Evolutionary conservation across 1,284 basidiomycete genomes (phyloP).

Genomic region (Lentinula novae-zelandiae): DNA sequence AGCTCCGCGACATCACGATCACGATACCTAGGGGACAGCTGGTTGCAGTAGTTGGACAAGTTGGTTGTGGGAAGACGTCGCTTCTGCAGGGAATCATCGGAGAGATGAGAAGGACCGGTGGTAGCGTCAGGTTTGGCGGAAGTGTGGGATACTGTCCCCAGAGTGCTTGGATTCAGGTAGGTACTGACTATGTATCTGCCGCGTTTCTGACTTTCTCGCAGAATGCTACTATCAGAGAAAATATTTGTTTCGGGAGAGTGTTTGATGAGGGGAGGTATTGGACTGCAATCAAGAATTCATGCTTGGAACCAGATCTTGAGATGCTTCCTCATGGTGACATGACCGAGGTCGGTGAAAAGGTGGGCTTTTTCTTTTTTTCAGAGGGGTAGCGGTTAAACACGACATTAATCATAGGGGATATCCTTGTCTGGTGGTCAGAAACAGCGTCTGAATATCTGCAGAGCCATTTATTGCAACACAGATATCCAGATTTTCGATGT

Average conservation of each 20-base stretch:
- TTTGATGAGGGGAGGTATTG: constrained; percentile 80
- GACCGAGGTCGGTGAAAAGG: constrained; percentile 91
- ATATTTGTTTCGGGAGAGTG: constrained; percentile 81
- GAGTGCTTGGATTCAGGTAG: constrained; percentile 83
- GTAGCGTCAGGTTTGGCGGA: constrained; percentile 68
- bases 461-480: constrained; percentile 82
- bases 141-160: constrained; percentile 81
- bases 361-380: constrained; percentile 11
- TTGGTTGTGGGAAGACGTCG: constrained; percentile 67
- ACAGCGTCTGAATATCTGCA: constrained; percentile 74
- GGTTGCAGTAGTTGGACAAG: constrained; percentile 76
- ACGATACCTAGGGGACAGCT: constrained; percentile 69
- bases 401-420: constrained; percentile 48
- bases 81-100: constrained; percentile 78
- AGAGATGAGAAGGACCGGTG: constrained; percentile 68
- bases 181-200: constrained; percentile 1
- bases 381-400: neutral
- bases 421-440: constrained; percentile 82
- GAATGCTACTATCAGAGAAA: constrained; percentile 76
- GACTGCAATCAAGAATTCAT: constrained; percentile 72
- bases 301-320: constrained; percentile 76
- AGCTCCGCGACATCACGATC: constrained; percentile 58
- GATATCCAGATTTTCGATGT: constrained; percentile 85
- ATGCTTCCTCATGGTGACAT: constrained; percentile 80
- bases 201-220: constrained; percentile 22